Base-by-base conservation (phyloP, 495 filamentous ascomycete genomes). In the Aspergillus taichungensis region DNA sequence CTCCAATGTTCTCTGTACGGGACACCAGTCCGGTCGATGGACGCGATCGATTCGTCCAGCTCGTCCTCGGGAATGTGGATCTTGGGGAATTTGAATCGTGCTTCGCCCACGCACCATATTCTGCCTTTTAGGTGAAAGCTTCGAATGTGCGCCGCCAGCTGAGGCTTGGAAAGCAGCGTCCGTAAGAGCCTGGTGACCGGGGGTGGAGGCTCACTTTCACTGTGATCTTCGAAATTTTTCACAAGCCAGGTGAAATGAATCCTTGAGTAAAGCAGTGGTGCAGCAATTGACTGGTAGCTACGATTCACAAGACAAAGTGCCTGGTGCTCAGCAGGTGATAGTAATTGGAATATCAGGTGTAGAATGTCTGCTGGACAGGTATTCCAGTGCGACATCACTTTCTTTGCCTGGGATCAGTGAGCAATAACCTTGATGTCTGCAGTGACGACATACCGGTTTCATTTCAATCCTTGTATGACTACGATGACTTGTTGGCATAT, bases 241-340 rank as follows among this genome's bases (percentile, higher is more conserved):
- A n/a, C n/a, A n/a, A n/a, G 29, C 54, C 51, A 57, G 8, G 24
- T 57, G 12, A 31, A 51, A 30, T 54, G 41, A 24, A 57, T 52
- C 37, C 45, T 39, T 28, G 37, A 42, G 49, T 57, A 57, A 31
- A 54, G 48, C 31, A 46, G 47, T 18, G 48, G 45, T 40, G 46
- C 48, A 13, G 51, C 47, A 13, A 56, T 37, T 33, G 42, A 24
- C 27, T 33, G 43, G 9, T 47, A 46, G 8, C 14, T 24, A 13
- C 41, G 36, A 42, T 45, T 49, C 33, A 52, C 46, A 50, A 47
- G 49, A 31, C 37, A 52, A 34, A 56, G 38, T 13, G 30, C 35
- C 6, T 37, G 24, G 18, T 30, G 18, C 36, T 52, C 50, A 40
- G 30, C 10, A 24, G 45, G 40, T n/a, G 50, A 52, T 14, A 53